Evolutionary conservation across 345 rosid species (phyloP).

Genomic region (Salix exigua): DNA sequence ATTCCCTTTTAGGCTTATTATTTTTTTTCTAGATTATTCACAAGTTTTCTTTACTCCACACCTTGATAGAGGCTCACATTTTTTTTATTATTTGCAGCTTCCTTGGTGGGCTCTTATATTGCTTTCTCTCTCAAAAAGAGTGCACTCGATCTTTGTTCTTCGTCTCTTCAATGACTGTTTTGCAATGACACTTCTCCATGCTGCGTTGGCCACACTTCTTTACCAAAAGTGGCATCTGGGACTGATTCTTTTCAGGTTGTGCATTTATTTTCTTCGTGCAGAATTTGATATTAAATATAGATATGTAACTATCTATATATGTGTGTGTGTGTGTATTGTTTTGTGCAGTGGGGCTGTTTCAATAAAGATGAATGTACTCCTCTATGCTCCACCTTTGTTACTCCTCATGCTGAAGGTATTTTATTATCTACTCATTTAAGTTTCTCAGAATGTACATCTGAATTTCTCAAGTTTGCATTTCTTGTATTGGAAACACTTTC

Average conservation of each 20-base stretch:
- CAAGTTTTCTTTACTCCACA: neutral
- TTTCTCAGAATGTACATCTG: neutral
- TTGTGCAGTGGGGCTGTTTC: slow-evolving; percentile 72
- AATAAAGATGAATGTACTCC: slow-evolving; percentile 89
- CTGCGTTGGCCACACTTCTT: slow-evolving; percentile 60
- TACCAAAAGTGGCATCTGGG: slow-evolving; percentile 76
- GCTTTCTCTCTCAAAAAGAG: slow-evolving; percentile 83
- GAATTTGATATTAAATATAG: slow-evolving; percentile 10
- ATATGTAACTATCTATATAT: slow-evolving; percentile 8
- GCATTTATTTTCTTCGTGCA: slow-evolving; percentile 8
- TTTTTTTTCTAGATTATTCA: neutral
- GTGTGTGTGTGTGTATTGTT: neutral
- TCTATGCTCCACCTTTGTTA: slow-evolving; percentile 82
- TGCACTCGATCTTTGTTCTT: slow-evolving; percentile 89
- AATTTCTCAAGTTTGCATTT: slow-evolving; percentile 10
- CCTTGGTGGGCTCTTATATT: slow-evolving; percentile 91
- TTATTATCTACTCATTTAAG: neutral
- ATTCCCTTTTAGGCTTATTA: neutral
- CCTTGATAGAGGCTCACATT: neutral
- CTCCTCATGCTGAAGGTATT: slow-evolving; percentile 78
- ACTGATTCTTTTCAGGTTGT: slow-evolving; percentile 74
- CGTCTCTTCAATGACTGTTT: slow-evolving; percentile 93
- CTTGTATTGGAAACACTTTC: slow-evolving; percentile 23
- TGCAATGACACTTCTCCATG: slow-evolving; percentile 84
- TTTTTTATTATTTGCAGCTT: slow-evolving; percentile 42